Evolutionary conservation across 2,329 filamentous ascomycete species (phyloP), one percentile per base, ranked within the genome.

Genomic region (Exophiala dermatitidis): DNA sequence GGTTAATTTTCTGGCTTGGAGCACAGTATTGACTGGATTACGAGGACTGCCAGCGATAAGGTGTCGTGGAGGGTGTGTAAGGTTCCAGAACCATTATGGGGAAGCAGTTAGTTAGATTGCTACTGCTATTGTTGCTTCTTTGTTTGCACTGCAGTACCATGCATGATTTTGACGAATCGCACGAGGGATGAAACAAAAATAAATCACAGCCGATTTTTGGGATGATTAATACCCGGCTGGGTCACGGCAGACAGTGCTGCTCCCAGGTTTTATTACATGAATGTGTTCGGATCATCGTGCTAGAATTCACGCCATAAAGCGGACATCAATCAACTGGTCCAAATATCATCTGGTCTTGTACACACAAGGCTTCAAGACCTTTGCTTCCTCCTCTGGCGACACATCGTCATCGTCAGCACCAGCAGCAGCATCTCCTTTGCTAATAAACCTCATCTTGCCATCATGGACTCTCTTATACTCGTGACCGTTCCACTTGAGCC

Each of bases 301-400:
- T n/a, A 36, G n/a, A 36, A 36, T 36, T 7, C 33, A 36, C 33
- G 33, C 7, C 7, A 36, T 36, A n/a, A 36, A 36, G 33, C 7
- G 33, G 33, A 36, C 46, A 48, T 40, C 8, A 2, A 3, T 29
- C 29, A 6, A 40, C 6, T 3, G 30, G 8, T 32, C 42, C 7
- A 7, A n/a, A n/a, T 7, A 4, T 60, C 46, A 94, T 64, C 91
- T 81, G 62, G 90, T 80, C 75, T 97, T 97, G 72, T 97, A 97
- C 57, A 97, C 83, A 73, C 93, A 97, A 12, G 93, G 93, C 76
- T 97, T 97, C 63, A 98, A 71, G 52, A 91, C 88, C 61, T 85
- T 82, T 3, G 76, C 77, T 60, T 84, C 82, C 57, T 80, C 78
- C 56, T 82, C 78, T 1, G 76, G 76, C 45, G 77, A 74, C 53